Conservation (phyloP, 1,139 yeast species). For the Candida tropicalis region DNA sequence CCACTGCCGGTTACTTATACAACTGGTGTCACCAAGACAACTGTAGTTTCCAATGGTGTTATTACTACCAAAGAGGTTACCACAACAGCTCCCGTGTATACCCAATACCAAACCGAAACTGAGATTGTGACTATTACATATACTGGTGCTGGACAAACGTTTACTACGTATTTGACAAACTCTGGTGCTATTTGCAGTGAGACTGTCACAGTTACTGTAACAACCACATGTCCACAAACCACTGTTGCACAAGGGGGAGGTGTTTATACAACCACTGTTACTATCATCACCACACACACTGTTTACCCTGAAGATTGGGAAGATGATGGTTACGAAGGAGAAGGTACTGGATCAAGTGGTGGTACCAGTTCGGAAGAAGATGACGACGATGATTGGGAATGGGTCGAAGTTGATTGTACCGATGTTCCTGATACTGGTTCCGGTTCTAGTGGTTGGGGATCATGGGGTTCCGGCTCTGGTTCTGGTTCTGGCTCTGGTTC, state of each 20-base stretch:
- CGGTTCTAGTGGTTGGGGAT: conserved; percentile 7
- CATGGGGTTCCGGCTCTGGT: conserved; percentile 13
- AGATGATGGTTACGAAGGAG: conserved; percentile 13
- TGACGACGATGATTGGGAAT: conserved; percentile 18
- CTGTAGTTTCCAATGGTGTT: conserved; percentile 5
- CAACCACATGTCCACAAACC: conserved; percentile 15
- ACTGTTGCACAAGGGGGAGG: conserved; percentile 14
- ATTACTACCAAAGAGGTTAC: conserved; percentile 14
- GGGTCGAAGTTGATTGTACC: conserved; percentile 14
- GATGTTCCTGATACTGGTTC: conserved; percentile 6
- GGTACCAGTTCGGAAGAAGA: conserved; percentile 3
- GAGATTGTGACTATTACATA: conserved; percentile 14
- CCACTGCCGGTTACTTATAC: conserved; percentile 3
- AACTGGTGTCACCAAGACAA: neutral
- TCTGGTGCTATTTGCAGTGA: conserved; percentile 12
- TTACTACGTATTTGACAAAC: conserved; percentile 14
- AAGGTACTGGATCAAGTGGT: neutral
- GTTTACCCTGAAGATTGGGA: conserved; percentile 14
- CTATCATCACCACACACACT: conserved; percentile 16
- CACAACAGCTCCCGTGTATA: conserved; percentile 9
- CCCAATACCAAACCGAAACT: conserved; percentile 10
- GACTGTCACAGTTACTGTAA: conserved; percentile 13
- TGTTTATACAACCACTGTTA: conserved; percentile 16
- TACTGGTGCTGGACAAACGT: conserved; percentile 16
- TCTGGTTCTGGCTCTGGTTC: too few relatives aligned